A percentile compares a stretch with the other conserved stretches of the same genome.
Conservation (phyloP, 352 stramenopile species). For the Globisporangium rhizosaccharum region DNA sequence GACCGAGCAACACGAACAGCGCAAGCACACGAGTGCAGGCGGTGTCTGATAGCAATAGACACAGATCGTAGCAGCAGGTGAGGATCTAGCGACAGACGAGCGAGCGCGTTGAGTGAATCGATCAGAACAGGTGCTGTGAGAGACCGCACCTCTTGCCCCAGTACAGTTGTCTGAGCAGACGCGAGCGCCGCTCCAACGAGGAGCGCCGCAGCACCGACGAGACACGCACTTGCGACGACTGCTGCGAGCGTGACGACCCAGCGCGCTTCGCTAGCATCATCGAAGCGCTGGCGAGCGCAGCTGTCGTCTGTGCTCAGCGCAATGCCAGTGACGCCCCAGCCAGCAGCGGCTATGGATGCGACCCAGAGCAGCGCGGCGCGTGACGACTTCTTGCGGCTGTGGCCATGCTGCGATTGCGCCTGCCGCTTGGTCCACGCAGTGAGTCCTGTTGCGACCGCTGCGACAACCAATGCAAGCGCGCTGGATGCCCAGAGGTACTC, state of each 20-base stretch:
- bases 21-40: slow-evolving; percentile 32
- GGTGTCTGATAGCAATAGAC: slow-evolving; percentile 16
- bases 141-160: slow-evolving; percentile 22
- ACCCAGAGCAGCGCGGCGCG: slow-evolving; percentile 1
- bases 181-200: neutral
- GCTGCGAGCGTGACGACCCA: slow-evolving; percentile 1
- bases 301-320: neutral
- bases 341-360: neutral
- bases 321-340: slow-evolving; percentile 2
- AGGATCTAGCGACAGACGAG: neutral
- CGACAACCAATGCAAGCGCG: slow-evolving; percentile 1
- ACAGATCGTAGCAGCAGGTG: neutral
- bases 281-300: neutral
- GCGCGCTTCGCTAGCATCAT: neutral
- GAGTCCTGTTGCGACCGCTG: neutral
- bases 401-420: neutral
- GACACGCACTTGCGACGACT: neutral
- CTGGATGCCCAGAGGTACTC: slow-evolving; percentile 6
- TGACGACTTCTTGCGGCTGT: neutral
- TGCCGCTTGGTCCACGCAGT: neutral
- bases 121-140: too few species aligned
- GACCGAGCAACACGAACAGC: slow-evolving; percentile 50
- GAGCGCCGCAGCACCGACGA: neutral
- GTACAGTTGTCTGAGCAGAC: neutral
- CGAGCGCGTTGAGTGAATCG: neutral